These are phyloP conservation scores for Paracorniculantispora psalliotae DNA, from an alignment of 2,329 filamentous ascomycete genomes.

Conservation along the genomic window DNA sequence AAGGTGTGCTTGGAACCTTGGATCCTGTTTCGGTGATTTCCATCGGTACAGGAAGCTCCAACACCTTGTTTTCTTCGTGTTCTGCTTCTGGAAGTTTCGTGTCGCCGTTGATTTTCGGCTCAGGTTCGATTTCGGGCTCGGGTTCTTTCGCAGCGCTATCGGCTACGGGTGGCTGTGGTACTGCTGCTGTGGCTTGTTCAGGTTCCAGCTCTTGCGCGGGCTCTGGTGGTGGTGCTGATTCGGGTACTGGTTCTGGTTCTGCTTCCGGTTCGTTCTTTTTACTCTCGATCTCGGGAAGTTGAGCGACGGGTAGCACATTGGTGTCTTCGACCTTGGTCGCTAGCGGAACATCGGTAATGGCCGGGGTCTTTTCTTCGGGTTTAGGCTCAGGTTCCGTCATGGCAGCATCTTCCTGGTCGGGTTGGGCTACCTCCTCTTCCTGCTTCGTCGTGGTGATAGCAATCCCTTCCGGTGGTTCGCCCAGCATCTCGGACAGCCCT, in stretches of 20 bases:
- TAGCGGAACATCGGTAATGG: background rate
- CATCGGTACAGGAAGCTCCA: slow-evolving; percentile 16
- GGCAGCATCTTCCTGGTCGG: background rate
- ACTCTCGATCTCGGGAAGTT: background rate
- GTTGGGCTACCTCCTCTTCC: background rate
- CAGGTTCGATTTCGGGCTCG: background rate
- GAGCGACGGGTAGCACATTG: background rate
- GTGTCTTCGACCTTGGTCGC: background rate
- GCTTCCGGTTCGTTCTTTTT: background rate
- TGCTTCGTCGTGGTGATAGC: slow-evolving; percentile 17
- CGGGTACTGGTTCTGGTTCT: background rate
- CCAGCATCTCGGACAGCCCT: slow-evolving; percentile 39
- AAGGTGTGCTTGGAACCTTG: slow-evolving; percentile 42
- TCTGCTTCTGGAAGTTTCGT: background rate
- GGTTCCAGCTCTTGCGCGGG: background rate
- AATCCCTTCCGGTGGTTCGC: slow-evolving; percentile 33
- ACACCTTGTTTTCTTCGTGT: background rate
- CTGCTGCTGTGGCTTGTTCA: background rate
- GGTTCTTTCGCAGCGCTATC: background rate
- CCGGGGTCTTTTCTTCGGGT: background rate
- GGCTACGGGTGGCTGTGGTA: background rate
- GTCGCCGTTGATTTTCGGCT: background rate
- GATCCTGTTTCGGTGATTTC: slow-evolving; percentile 27
- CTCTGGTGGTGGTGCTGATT: background rate
- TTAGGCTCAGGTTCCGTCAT: background rate